Conservation (phyloP, 495 filamentous ascomycete genomes). For the Cenococcum geophilum region DNA sequence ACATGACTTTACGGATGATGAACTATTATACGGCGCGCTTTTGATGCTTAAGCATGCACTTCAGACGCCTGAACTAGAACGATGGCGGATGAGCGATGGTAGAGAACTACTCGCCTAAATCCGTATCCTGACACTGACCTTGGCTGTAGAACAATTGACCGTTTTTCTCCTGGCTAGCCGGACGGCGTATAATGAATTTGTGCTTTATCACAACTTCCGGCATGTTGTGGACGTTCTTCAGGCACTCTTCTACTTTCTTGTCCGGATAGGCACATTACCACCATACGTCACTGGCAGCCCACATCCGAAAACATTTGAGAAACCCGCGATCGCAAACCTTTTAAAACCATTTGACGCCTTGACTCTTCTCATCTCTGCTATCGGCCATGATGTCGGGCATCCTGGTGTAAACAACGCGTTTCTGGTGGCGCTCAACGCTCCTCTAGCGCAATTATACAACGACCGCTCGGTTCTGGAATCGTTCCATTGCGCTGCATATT, state of each 20-base stretch:
- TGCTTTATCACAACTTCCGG: slow-evolving; percentile 98
- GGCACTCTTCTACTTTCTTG: slow-evolving; percentile 85
- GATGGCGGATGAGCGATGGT: slow-evolving; percentile 73
- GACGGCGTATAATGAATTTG: slow-evolving; percentile 85
- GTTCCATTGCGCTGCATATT: slow-evolving; percentile 96
- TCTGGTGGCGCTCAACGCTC: slow-evolving; percentile 83
- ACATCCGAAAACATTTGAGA: slow-evolving; percentile 27
- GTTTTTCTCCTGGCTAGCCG: slow-evolving; percentile 78
- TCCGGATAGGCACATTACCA: slow-evolving; percentile 72
- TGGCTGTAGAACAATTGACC: slow-evolving; percentile 52
- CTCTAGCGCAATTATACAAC: slow-evolving; percentile 95
- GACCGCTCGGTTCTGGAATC: slow-evolving; percentile 95
- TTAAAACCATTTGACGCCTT: slow-evolving; percentile 80
- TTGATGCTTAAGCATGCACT: slow-evolving; percentile 88
- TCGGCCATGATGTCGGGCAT: slow-evolving; percentile 96
- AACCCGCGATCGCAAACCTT: slow-evolving; percentile 61
- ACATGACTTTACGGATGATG: slow-evolving; percentile 82
- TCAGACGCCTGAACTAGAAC: slow-evolving; percentile 68
- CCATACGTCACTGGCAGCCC: slow-evolving; percentile 46
- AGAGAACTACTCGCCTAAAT: slow-evolving; percentile 11
- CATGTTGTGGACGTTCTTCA: slow-evolving; percentile 95
- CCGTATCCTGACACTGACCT: background rate
- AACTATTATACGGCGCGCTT: slow-evolving; percentile 70
- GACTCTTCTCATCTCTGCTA: slow-evolving; percentile 84
- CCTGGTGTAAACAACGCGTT: slow-evolving; percentile 98